Base-by-base conservation (phyloP, 2,329 filamentous ascomycete genomes). In the Didymella glomerata region DNA sequence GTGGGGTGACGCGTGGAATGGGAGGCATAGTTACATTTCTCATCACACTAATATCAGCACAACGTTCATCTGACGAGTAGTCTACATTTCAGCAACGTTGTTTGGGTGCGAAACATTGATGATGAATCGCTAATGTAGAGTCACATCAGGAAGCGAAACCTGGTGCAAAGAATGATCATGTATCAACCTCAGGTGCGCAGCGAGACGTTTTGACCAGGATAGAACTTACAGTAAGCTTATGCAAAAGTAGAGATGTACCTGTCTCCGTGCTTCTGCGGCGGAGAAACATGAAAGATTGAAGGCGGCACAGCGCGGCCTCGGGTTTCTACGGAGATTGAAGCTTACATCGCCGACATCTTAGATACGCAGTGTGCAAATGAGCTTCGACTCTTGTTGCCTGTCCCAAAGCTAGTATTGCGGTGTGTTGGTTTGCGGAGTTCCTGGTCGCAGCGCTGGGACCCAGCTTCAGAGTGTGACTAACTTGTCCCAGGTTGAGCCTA, bases 211-310 rank as follows among this genome's bases (percentile, higher is more conserved):
- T n/a, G 4, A 9, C 28, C 27, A 16, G 9, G 22, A 30, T 16
- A 16, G 1, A 30, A 2, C 3, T 30, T 38, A 52, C 25, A 24
- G 18, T 54, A 45, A 54, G 55, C 45, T 58, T 53, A 48, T 24
- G 25, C 20, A 6, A 36, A 36, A 34, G 20, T 42, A 6, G 30
- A 52, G 28, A 40, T 36, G 38, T 11, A 34, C 2, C 2, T 38
- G 41, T 51, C n/a, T 46, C 54, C 14, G 54, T 48, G 49, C 49
- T 25, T 30, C 34, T 58, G 20, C 38, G 55, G 45, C 49, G 38
- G n/a, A 40, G 49, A 53, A 28, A 40, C 27, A 24, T 28, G 18
- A 53, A 45, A 49, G 25, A 45, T 58, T 41, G 22, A n/a, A 2
- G 41, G 49, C 30, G 55, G 55, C 55, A 54, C 49, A 49, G 49